Conservation (phyloP, 495 filamentous ascomycete genomes). For the Penicillium waksmanii region DNA sequence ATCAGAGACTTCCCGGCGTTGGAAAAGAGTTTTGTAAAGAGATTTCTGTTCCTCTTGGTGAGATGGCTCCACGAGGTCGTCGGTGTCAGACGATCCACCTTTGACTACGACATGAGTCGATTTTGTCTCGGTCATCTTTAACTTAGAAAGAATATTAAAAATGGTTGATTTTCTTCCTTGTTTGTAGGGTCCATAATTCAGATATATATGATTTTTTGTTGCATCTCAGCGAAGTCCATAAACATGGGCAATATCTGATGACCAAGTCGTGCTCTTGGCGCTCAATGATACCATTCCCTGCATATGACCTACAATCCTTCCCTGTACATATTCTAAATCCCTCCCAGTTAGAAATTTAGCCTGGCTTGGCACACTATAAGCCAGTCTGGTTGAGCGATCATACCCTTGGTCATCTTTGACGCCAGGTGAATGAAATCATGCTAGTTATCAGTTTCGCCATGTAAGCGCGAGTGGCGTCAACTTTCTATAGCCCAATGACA, state of each 20-base stretch:
- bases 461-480: neutral
- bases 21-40: neutral
- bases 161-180: neutral
- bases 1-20: conserved; percentile 27
- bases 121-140: neutral
- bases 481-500: neutral
- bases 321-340: neutral
- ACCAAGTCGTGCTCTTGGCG: neutral
- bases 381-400: neutral
- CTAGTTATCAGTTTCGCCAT: neutral
- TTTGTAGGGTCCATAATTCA: neutral
- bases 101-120: neutral
- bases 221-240: neutral
- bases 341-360: neutral
- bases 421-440: neutral
- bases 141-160: neutral
- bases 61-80: neutral
- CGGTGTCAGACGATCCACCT: neutral
- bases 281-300: neutral
- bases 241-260: neutral
- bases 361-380: neutral
- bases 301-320: neutral
- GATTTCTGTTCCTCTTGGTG: neutral
- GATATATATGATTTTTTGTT: neutral
- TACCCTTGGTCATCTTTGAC: neutral